phyloP scores from a whole-genome alignment of 179 eudicot species.

The Carnegiea gigantea region DNA sequence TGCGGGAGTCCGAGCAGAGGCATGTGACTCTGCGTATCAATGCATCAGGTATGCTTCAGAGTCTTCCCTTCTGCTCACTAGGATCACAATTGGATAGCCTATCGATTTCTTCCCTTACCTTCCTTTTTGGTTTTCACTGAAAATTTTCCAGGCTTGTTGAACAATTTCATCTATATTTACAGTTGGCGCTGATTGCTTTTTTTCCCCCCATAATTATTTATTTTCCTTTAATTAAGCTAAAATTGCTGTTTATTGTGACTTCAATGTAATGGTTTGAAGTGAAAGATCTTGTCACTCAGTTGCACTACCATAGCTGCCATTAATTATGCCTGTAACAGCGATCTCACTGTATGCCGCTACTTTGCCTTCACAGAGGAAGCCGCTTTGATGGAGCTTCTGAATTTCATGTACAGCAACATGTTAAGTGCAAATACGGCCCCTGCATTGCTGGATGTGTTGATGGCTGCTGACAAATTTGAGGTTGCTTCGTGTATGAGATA shows the following conservation, averaged over 20 bases:
- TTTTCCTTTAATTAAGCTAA: not conserved
- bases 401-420: conserved; percentile 90
- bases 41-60: conserved; percentile 63
- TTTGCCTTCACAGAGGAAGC: conserved; percentile 71
- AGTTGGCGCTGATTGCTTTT: not conserved
- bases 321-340: not conserved
- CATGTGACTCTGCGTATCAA: conserved; percentile 76
- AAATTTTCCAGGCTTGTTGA: not conserved
- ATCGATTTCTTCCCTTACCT: not conserved
- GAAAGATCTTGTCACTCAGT: not conserved
- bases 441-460: conserved; percentile 81
- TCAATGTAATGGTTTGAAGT: not conserved
- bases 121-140: not conserved
- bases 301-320: too few species aligned
- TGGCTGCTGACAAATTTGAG: conserved; percentile 99
- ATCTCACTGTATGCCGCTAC: conserved; percentile 14
- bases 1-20: conserved; percentile 94
- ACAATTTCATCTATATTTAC: not conserved
- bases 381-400: conserved; percentile 91
- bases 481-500: conserved; percentile 96
- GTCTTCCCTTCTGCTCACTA: conserved; percentile 7
- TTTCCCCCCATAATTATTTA: not conserved
- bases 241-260: not conserved
- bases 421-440: conserved; percentile 63
- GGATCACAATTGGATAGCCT: not conserved